Evolutionary conservation across 441 rosid genomes (phyloP).

Genomic region (Macaranga tanarius): DNA sequence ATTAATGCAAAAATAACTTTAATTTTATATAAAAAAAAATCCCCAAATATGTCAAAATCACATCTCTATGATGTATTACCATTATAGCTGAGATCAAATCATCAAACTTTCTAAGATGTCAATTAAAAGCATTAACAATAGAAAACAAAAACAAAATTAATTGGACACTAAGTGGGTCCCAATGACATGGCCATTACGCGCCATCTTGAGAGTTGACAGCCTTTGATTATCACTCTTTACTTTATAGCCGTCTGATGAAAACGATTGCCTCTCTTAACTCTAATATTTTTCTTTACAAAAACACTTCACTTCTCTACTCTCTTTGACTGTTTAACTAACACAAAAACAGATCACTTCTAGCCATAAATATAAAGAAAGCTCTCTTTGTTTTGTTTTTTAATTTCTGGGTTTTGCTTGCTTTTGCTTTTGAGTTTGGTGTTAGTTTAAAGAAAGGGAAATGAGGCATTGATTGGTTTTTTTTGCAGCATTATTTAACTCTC

Average conservation of each 20-base stretch:
- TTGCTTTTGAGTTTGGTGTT: constrained; percentile 17
- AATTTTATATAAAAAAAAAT: too few relatives aligned
- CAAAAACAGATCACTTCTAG: constrained; percentile 16
- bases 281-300: not conserved
- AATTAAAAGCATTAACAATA: not conserved
- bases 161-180: constrained; percentile 25
- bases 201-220: constrained; percentile 35
- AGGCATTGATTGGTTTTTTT: constrained; percentile 3
- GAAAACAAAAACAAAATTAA: not conserved
- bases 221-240: constrained; percentile 6
- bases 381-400: not conserved
- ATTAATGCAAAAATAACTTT: too few relatives aligned
- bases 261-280: constrained; percentile 12
- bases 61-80: too few relatives aligned
- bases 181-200: constrained; percentile 19
- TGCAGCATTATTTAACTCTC: not conserved
- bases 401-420: not conserved
- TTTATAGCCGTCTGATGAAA: constrained; percentile 42
- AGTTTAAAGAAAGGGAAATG: constrained; percentile 11
- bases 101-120: not conserved
- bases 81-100: too few relatives aligned
- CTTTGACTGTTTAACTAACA: constrained; percentile 14
- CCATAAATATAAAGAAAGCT: not conserved
- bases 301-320: not conserved
- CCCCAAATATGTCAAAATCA: too few relatives aligned